phyloP scores from a whole-genome alignment of 768 basidiomycete species.

The Nevesoporus exiguus region DNA sequence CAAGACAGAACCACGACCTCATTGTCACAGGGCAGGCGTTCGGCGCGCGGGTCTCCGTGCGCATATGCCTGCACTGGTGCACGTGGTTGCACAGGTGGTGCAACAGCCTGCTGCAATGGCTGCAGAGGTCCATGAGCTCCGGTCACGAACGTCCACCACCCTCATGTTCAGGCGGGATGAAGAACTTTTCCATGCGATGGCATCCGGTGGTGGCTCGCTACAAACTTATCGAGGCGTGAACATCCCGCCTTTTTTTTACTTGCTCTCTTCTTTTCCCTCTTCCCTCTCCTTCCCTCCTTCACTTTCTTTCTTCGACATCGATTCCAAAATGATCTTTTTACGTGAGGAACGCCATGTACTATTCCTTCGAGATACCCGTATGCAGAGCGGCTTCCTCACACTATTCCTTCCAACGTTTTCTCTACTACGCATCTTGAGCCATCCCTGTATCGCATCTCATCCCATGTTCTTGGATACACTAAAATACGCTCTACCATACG shows the following conservation, averaged over 20 bases:
- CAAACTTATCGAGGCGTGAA: background rate
- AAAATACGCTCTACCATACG: constrained; percentile 20
- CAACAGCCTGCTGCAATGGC: constrained; percentile 1
- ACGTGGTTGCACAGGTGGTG: constrained; percentile 20
- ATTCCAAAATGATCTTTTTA: background rate
- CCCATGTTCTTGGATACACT: constrained; percentile 6
- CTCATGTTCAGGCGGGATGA: background rate
- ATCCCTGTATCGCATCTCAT: background rate
- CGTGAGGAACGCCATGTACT: constrained; percentile 1
- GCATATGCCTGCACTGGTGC: constrained; percentile 23
- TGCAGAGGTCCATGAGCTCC: background rate
- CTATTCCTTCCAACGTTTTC: constrained; percentile 1
- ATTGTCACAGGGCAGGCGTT: constrained; percentile 26
- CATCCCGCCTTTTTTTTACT: background rate
- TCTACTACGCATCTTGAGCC: constrained; percentile 6
- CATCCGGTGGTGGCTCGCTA: background rate
- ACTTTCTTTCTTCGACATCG: background rate
- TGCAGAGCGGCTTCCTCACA: background rate
- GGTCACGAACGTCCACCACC: background rate
- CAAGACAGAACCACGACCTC: constrained; percentile 22
- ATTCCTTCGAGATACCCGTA: constrained; percentile 6
- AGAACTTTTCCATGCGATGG: constrained; percentile 6
- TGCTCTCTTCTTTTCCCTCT: background rate
- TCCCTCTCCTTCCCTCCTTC: background rate
- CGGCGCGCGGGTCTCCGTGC: constrained; percentile 21